phyloP scores from a whole-genome alignment of 352 stramenopile genomes.

The Phytophthora colocasiae region DNA sequence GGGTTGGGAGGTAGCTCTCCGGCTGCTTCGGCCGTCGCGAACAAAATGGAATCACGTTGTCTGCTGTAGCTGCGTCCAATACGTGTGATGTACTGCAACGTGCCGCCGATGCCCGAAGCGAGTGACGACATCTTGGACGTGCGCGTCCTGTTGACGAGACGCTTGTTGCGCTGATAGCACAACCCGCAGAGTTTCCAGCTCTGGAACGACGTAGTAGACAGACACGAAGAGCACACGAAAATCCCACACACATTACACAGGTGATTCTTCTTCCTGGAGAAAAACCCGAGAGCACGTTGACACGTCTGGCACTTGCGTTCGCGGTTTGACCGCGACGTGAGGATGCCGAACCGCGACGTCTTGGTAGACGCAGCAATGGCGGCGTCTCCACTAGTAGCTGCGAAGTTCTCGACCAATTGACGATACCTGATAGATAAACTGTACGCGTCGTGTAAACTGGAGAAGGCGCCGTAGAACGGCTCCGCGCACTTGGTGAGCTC shows the following conservation, averaged over 20 bases:
- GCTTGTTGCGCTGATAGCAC: conserved; percentile 73
- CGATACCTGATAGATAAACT: conserved; percentile 73
- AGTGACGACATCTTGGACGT: conserved; percentile 61
- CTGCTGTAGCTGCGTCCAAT: conserved; percentile 47
- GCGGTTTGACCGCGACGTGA: conserved; percentile 43
- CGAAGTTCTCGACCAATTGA: conserved; percentile 59
- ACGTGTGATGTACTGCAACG: conserved; percentile 42
- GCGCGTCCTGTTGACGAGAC: conserved; percentile 60
- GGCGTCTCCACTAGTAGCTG: conserved; percentile 40
- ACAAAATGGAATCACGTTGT: conserved; percentile 51
- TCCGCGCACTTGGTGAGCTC: conserved; percentile 62
- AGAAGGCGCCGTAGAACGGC: conserved; percentile 65
- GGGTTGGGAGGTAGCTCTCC: conserved; percentile 36
- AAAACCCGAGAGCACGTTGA: conserved; percentile 63
- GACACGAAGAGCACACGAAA: conserved; percentile 67
- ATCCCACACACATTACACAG: conserved; percentile 70
- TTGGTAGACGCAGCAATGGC: conserved; percentile 31
- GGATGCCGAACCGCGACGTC: conserved; percentile 37
- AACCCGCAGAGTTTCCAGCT: conserved; percentile 65
- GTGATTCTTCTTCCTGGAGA: conserved; percentile 68
- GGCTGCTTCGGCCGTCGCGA: conserved; percentile 40
- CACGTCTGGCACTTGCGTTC: conserved; percentile 74
- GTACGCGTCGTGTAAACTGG: conserved; percentile 71
- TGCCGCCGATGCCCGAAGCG: conserved; percentile 41
- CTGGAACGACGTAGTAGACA: conserved; percentile 69